Evolutionary conservation across 169 alveolate species (phyloP).

Genomic region (Eimeria necatrix): DNA sequence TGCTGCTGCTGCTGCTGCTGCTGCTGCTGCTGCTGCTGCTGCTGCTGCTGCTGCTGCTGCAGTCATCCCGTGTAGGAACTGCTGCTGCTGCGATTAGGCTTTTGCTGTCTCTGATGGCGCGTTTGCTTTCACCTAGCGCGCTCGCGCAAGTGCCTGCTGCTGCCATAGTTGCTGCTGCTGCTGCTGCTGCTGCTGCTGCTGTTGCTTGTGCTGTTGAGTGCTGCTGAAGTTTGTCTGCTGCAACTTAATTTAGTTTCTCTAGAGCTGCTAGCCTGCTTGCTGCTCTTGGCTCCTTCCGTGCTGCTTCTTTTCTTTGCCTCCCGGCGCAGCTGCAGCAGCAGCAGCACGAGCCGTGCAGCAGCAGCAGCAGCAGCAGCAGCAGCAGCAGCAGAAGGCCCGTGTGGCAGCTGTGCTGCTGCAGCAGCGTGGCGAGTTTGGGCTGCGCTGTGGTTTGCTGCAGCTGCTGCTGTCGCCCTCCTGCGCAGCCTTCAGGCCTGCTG

Average conservation of each 20-base stretch:
- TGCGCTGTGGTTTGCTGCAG: slow-evolving; percentile 15
- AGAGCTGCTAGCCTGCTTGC: too few species aligned
- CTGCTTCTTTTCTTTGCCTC: not conserved
- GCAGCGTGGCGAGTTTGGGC: too few species aligned
- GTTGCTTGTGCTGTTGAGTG: not conserved
- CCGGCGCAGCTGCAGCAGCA: not conserved
- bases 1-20: too few species aligned
- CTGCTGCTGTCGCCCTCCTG: slow-evolving; percentile 74
- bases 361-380: not conserved
- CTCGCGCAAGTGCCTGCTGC: too few species aligned
- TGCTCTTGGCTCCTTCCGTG: not conserved
- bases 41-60: too few species aligned
- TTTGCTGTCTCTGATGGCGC: too few species aligned
- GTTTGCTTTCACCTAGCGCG: too few species aligned
- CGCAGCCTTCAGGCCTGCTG: slow-evolving; percentile 17
- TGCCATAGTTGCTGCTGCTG: too few species aligned
- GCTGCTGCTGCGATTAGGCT: too few species aligned
- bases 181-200: not conserved
- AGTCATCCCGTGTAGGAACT: too few species aligned
- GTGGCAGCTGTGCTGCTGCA: not conserved
- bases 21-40: too few species aligned
- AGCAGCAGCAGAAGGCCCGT: not conserved
- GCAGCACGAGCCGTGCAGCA: slow-evolving; percentile 7
- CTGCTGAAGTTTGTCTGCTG: not conserved
- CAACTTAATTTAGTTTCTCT: too few species aligned